Percentiles rank a stretch among this genome's conserved stretches.
These are phyloP conservation scores for Blastocystis sp. DNA, from an alignment of 352 stramenopile genomes.

Conservation along the genomic window DNA sequence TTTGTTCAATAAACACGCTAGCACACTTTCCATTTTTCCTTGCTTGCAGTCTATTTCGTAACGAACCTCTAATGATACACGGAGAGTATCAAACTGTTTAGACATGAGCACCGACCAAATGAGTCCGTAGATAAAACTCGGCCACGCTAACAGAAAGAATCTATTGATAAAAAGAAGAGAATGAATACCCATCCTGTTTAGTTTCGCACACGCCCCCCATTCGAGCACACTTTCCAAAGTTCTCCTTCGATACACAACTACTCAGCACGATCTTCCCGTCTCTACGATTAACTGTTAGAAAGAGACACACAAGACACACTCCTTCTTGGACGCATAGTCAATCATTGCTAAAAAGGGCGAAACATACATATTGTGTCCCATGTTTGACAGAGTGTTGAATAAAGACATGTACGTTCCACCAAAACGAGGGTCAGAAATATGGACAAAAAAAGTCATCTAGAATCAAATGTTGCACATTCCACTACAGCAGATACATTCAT, in stretches of 20 bases:
- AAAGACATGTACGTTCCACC: constrained; percentile 83
- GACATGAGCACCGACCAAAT: not conserved
- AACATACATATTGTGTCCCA: constrained; percentile 72
- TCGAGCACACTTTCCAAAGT: not conserved
- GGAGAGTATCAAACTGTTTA: not conserved
- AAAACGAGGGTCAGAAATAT: constrained; percentile 80
- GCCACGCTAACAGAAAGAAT: constrained; percentile 35
- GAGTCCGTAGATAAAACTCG: constrained; percentile 30
- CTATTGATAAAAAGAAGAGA: not conserved
- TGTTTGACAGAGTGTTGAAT: constrained; percentile 80
- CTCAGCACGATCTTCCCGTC: not conserved
- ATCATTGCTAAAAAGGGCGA: constrained; percentile 16
- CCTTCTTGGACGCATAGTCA: not conserved
- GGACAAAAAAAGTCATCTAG: constrained; percentile 79
- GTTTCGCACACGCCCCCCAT: constrained; percentile 9
- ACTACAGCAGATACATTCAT: constrained; percentile 30
- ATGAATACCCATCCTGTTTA: not conserved
- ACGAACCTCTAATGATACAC: not conserved
- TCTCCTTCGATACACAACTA: not conserved
- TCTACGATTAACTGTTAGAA: not conserved
- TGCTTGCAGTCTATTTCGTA: not conserved
- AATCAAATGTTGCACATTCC: not conserved
- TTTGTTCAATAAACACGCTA: constrained; percentile 27
- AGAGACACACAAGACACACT: not conserved
- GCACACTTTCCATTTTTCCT: constrained; percentile 53